Evolutionary conservation across 176 grass and related monocot species (phyloP).

Genomic region (Bothriochloa decipiens): DNA sequence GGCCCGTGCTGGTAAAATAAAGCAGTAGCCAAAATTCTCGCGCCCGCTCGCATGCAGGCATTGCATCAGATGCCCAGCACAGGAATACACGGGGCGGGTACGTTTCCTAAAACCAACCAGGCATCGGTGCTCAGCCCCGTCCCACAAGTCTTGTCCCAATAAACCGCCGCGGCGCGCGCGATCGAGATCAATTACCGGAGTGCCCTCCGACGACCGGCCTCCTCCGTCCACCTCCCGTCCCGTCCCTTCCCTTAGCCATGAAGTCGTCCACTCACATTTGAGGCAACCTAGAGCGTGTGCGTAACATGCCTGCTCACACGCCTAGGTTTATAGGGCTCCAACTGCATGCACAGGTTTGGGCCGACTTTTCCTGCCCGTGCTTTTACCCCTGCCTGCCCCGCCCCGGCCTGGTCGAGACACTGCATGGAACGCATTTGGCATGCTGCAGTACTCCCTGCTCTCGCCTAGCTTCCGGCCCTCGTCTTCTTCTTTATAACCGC

Average conservation of each 20-base stretch:
- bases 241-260: background rate
- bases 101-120: slow-evolving; percentile 43
- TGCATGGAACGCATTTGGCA: slow-evolving; percentile 38
- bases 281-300: slow-evolving; percentile 39
- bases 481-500: slow-evolving; percentile 53
- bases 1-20: slow-evolving; percentile 15
- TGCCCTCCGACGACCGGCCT: slow-evolving; percentile 14
- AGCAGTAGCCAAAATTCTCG: slow-evolving; percentile 18
- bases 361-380: slow-evolving; percentile 42
- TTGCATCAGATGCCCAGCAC: background rate
- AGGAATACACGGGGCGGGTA: background rate
- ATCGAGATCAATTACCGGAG: slow-evolving; percentile 20
- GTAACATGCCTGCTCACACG: slow-evolving; percentile 47
- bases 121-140: slow-evolving; percentile 38
- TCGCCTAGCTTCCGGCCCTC: background rate
- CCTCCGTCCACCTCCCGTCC: background rate
- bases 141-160: slow-evolving; percentile 40
- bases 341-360: slow-evolving; percentile 41
- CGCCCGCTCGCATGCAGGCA: background rate
- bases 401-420: background rate
- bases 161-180: slow-evolving; percentile 8
- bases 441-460: background rate
- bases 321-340: slow-evolving; percentile 35
- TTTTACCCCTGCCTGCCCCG: slow-evolving; percentile 53
- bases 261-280: slow-evolving; percentile 54